Percentiles rank a stretch among this genome's conserved stretches.
Conservation (phyloP, 129 eudicot genomes). For the Dittrichia graveolens region DNA sequence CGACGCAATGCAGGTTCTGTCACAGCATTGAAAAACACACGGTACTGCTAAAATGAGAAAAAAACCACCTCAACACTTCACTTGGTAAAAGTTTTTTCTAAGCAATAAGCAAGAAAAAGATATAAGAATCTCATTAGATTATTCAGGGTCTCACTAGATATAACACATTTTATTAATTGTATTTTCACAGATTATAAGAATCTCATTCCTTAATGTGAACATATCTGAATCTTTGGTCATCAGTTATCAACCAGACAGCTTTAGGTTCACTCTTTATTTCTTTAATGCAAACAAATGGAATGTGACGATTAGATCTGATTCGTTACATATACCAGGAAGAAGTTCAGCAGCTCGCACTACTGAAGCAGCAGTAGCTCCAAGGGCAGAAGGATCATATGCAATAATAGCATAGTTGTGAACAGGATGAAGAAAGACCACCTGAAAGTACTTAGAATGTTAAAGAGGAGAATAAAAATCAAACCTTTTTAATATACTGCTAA, state of each 20-base stretch:
- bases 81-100: constrained; percentile 6
- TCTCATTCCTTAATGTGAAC: too few relatives aligned
- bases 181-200: too few relatives aligned
- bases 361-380: constrained; percentile 77
- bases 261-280: too few relatives aligned
- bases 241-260: too few relatives aligned
- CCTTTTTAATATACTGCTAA: neutral
- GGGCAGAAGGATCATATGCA: constrained; percentile 87
- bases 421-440: constrained; percentile 98
- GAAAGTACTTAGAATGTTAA: constrained; percentile 18
- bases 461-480: neutral
- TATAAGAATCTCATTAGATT: too few relatives aligned
- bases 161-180: too few relatives aligned
- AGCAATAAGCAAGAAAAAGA: too few relatives aligned
- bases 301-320: too few relatives aligned
- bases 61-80: constrained; percentile 2
- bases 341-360: constrained; percentile 91
- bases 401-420: constrained; percentile 88
- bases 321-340: constrained; percentile 56
- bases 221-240: too few relatives aligned
- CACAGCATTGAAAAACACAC: constrained; percentile 5
- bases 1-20: constrained; percentile 90
- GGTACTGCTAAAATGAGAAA: neutral
- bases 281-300: too few relatives aligned
- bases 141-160: too few relatives aligned